phyloP scores from a whole-genome alignment of 805 yeast genomes.

The Pichia rugopelliculosa region DNA sequence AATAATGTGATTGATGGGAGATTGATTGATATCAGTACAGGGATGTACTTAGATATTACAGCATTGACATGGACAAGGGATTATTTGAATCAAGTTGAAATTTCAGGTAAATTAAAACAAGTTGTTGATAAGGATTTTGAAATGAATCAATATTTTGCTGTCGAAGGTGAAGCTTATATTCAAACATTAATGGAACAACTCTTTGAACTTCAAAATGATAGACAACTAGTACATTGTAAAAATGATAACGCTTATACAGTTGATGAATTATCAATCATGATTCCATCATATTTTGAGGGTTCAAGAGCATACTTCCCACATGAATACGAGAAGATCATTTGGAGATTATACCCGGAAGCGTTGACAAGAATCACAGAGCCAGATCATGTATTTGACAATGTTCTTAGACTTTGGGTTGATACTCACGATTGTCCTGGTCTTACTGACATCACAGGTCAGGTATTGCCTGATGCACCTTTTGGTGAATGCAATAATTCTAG shows the following conservation, averaged over 20 bases:
- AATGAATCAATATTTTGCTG: constrained; percentile 17
- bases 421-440: constrained; percentile 22
- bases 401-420: constrained; percentile 50
- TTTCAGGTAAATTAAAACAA: constrained; percentile 5
- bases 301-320: constrained; percentile 40
- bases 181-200: constrained; percentile 4
- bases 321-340: constrained; percentile 31
- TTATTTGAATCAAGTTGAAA: constrained; percentile 6
- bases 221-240: constrained; percentile 29
- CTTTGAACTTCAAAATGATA: constrained; percentile 27
- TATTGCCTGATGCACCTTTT: constrained; percentile 14
- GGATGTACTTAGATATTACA: constrained; percentile 39
- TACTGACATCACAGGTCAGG: constrained; percentile 7
- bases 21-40: constrained; percentile 43
- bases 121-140: constrained; percentile 15
- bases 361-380: constrained; percentile 27
- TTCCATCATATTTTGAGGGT: constrained; percentile 54
- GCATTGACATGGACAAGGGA: constrained; percentile 26
- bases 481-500: constrained; percentile 26
- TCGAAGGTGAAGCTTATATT: constrained; percentile 41
- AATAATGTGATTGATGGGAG: constrained; percentile 49
- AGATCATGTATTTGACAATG: constrained; percentile 40
- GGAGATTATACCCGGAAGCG: constrained; percentile 41
- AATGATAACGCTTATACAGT: constrained; percentile 48
- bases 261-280: constrained; percentile 46